Percentiles rank a stretch among this genome's conserved stretches.
These are phyloP conservation scores for Cucurbita argyrosperma DNA, from an alignment of 306 rosid species.

Conservation along the genomic window DNA sequence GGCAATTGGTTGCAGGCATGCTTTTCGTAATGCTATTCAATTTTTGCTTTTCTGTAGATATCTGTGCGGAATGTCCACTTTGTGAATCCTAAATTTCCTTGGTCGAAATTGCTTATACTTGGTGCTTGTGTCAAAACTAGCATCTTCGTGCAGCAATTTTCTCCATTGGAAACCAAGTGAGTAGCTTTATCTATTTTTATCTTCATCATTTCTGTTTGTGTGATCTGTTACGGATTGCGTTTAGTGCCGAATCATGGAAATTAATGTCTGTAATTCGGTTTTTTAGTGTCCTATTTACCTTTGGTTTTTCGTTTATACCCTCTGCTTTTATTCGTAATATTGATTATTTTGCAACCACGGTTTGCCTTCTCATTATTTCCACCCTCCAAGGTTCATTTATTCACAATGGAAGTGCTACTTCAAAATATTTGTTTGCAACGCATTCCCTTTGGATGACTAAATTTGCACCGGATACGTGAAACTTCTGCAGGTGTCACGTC, in stretches of 20 bases:
- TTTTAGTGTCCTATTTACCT: background rate
- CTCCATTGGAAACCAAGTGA: constrained; percentile 69
- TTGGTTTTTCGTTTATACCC: background rate
- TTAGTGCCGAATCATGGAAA: background rate
- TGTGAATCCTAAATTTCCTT: constrained; percentile 56
- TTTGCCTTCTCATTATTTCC: background rate
- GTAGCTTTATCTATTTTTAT: constrained; percentile 2
- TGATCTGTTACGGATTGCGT: background rate
- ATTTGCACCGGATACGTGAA: background rate
- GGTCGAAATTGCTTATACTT: constrained; percentile 71
- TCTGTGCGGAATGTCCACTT: constrained; percentile 66
- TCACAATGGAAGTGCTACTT: background rate
- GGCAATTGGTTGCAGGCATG: background rate
- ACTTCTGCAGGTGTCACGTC: constrained; percentile 56
- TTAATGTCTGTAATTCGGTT: background rate
- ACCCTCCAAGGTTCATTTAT: background rate
- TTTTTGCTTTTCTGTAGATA: constrained; percentile 27
- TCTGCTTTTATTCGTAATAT: background rate
- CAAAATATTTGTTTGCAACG: background rate
- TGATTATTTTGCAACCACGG: background rate
- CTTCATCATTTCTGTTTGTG: constrained; percentile 4
- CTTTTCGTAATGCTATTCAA: background rate
- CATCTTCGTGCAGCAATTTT: constrained; percentile 55
- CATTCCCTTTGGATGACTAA: background rate
- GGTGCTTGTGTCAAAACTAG: constrained; percentile 78